Evolutionary conservation across 352 stramenopile genomes (phyloP), one percentile per base, ranked within the genome.

Genomic region (Pythium insidiosum): DNA sequence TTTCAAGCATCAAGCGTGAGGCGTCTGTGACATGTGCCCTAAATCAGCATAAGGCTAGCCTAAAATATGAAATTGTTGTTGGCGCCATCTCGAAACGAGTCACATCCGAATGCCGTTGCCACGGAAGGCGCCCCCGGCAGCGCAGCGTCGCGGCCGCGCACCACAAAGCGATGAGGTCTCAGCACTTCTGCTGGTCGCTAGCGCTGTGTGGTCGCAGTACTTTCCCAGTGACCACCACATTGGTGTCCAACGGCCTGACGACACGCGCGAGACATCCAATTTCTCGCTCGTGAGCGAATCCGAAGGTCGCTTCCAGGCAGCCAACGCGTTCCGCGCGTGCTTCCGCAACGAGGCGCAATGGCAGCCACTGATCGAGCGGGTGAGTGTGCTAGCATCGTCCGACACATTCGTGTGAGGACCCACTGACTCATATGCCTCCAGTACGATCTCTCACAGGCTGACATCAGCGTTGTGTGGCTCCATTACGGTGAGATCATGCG

Each of bases 201-300:
- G 68, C 30, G 66, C 68, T 47, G 76, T 88, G 26, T 88, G 76
- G 76, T 83, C 56, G 36, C 76, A 84, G 55, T 88, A 86, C 50
- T 88, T 86, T 49, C 71, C 73, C 2, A 56, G 78, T 19, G 73
- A 88, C 50, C 71, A 84, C 43, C 56, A 68, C 50, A 64, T 64
- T 36, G 56, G 56, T 15, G 41, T 64, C 26, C 46, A 51, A 31
- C 40, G 44, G 9, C 39, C 34, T 15, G 55, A 58, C 29, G 55
- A 49, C 24, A 41, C 51, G 18, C 30, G 43, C 38, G 55, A 61
- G 35, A 42, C 35, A n/a, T 47, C 50, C 26, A 42, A 47, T 28
- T 63, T 55, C 50, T 50, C 42, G 43, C 53, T 66, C 33, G 54
- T 66, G 16, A 35, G 53, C 43, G 58, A 63, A 7, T 40, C 20